Conservation (phyloP, 2,329 filamentous ascomycete species). For the Fusarium pseudograminearum region DNA sequence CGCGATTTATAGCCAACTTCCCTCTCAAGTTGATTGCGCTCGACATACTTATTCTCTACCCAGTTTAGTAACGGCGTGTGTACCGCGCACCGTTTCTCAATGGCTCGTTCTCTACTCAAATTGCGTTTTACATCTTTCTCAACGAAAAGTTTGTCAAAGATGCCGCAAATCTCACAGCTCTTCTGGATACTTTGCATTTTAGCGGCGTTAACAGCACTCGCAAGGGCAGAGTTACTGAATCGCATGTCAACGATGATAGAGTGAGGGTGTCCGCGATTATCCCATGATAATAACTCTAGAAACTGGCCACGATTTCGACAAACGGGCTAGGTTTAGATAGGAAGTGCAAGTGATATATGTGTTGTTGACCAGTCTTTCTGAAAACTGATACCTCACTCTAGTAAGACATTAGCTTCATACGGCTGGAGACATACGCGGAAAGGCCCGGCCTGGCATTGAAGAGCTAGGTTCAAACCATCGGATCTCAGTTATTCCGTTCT, state of each 20-base stretch:
- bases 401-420: not conserved
- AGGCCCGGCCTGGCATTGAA: not conserved
- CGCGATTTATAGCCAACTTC: not conserved
- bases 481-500: not conserved
- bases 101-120: not conserved
- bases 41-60: not conserved
- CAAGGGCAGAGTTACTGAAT: not conserved
- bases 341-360: too few species aligned
- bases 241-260: not conserved
- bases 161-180: not conserved
- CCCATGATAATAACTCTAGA: too few species aligned
- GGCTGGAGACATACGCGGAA: not conserved
- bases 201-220: not conserved
- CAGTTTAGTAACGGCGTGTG: not conserved
- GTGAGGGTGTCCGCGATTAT: too few species aligned
- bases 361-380: not conserved
- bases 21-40: not conserved
- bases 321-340: not conserved
- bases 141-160: not conserved
- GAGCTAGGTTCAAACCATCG: not conserved
- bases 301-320: not conserved
- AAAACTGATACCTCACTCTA: not conserved
- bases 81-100: not conserved
- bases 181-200: not conserved
- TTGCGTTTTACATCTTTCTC: not conserved